Percentiles rank a stretch among this genome's conserved stretches.
Conservation (phyloP, 139 green algal genomes). For the Choricystis sp. region DNA sequence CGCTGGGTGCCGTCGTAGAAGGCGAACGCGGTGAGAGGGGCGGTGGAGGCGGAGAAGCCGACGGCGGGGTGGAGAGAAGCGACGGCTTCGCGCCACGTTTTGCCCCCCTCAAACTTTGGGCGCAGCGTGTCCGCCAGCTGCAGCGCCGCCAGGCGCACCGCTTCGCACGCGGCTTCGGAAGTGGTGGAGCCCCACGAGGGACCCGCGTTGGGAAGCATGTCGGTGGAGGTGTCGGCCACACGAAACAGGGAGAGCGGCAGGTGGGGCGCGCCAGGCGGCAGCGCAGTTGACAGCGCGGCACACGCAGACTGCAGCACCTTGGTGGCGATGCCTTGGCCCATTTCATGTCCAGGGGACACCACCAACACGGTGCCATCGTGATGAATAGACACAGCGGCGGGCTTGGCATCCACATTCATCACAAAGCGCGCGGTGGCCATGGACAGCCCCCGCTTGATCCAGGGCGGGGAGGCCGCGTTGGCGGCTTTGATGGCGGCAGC, state of each 20-base stretch:
- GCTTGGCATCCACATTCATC: conserved; percentile 69
- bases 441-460: conserved; percentile 75
- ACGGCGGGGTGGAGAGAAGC: background rate
- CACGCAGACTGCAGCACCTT: conserved; percentile 49
- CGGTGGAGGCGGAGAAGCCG: background rate
- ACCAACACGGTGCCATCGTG: conserved; percentile 86
- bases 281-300: background rate
- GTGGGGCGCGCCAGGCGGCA: background rate
- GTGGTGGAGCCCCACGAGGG: conserved; percentile 80
- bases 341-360: conserved; percentile 89
- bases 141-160: background rate
- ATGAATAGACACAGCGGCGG: conserved; percentile 86
- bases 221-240: conserved; percentile 82
- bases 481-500: background rate
- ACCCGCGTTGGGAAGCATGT: conserved; percentile 93
- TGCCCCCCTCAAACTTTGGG: background rate
- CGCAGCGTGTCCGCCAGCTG: background rate
- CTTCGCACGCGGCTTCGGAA: conserved; percentile 10
- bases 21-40: background rate
- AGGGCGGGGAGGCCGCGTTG: conserved; percentile 22
- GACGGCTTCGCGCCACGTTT: background rate
- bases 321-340: conserved; percentile 95
- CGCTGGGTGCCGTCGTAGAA: background rate
- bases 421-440: conserved; percentile 87
- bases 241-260: background rate